Base-by-base conservation (phyloP, 768 basidiomycete genomes). In the Trametes villosa region DNA sequence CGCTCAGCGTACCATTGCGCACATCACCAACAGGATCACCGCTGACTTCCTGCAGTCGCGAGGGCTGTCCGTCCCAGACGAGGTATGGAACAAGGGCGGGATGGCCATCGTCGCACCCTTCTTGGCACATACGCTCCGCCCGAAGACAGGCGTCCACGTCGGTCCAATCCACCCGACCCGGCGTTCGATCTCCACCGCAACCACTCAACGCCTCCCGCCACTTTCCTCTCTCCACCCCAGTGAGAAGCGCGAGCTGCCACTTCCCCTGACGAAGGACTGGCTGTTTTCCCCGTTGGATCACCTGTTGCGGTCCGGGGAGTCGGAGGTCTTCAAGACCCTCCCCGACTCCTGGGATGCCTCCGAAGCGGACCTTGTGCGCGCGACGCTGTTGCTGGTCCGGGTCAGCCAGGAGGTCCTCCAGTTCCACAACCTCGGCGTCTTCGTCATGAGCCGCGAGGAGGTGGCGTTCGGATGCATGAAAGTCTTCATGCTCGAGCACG, bases 401-500 rank as follows among this genome's bases (percentile, higher is more conserved):
- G 73, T 83, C 15, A 73, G 78, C 11, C 80, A 82, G 30, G 77
- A 83, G 45, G 71, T 83, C 6, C 67, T 88, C 31, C 63, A 68
- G 17, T 69, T 68, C 11, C 80, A 80, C 67, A 77, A 78, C 1
- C 73, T 86, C 34, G 62, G 55, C 1, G 60, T 67, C 24, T 81
- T 83, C 15, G 68, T 77, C 9, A 71, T 86, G 68, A 77, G 73
- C 18, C 77, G 83, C 44, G 84, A 85, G 52, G 84, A 88, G 63
- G 75, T 81, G 1, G 78, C 90, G 5, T 89, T 95, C 66, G 83
- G 81, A 20, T 89, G 94, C 64, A 96, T 97, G 92, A 92, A 92
- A 65, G 85, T 97, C 17, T 94, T 94, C 75, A 96, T 97, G 94
- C 84, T 98, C 29, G 96, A 98, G 72, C 92, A 96, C 70, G 92